A percentile compares a stretch with the other conserved stretches of the same genome.
phyloP scores from a whole-genome alignment of 495 filamentous ascomycete species.

The Aspergillus diversus region DNA sequence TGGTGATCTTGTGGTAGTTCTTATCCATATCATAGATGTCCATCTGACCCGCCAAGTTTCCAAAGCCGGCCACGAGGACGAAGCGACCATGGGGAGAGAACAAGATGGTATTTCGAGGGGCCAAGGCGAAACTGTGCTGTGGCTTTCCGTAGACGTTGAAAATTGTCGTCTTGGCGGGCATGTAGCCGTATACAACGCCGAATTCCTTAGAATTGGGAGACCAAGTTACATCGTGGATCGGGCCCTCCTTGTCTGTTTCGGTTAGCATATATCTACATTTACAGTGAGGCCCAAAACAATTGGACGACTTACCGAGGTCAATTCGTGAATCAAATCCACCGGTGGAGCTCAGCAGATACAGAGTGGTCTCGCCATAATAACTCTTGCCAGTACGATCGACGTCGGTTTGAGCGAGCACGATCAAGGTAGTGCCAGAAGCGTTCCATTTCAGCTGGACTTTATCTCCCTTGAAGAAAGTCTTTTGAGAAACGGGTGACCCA shows the following conservation, averaged over 20 bases:
- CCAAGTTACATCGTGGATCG: constrained; percentile 98
- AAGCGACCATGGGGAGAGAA: constrained; percentile 96
- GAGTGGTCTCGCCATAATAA: constrained; percentile 97
- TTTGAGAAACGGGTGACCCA: constrained; percentile 79
- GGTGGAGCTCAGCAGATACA: constrained; percentile 91
- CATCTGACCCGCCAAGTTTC: constrained; percentile 95
- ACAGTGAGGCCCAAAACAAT: background rate
- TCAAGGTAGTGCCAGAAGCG: constrained; percentile 80
- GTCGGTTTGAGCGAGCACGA: constrained; percentile 96
- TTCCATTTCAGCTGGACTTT: constrained; percentile 99
- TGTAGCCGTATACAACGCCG: constrained; percentile 95
- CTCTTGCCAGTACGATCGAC: constrained; percentile 97
- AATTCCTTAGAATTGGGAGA: constrained; percentile 96
- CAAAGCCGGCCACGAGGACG: constrained; percentile 92
- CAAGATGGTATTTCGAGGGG: constrained; percentile 88
- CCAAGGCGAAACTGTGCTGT: constrained; percentile 79
- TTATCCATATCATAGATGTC: constrained; percentile 95
- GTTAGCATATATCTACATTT: constrained; percentile 15
- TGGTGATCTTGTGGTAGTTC: constrained; percentile 86
- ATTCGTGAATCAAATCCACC: constrained; percentile 92
- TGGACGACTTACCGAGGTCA: constrained; percentile 62
- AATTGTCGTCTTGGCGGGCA: constrained; percentile 96
- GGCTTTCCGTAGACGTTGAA: constrained; percentile 86
- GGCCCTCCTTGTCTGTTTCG: constrained; percentile 85
- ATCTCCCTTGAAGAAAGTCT: constrained; percentile 99